Evolutionary conservation across 2,329 filamentous ascomycete genomes (phyloP), one percentile per base, ranked within the genome.

Genomic region (Diplodia scrobiculata): DNA sequence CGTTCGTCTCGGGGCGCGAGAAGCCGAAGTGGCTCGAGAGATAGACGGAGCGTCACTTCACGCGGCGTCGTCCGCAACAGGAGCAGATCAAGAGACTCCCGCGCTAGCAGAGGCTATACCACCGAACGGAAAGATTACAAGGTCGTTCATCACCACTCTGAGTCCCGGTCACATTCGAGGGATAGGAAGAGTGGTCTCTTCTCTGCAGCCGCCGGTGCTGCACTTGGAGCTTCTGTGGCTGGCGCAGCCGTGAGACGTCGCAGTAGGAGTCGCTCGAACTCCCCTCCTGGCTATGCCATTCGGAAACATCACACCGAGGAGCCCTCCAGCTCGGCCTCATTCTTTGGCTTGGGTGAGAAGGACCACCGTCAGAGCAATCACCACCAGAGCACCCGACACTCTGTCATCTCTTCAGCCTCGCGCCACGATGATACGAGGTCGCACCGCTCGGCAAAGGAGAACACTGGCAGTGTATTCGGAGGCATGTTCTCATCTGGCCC

Each of bases 401-500:
- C 58, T 14, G 58, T 62, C 5, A 45, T 63, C 14, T 59, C 54
- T 25, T 52, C 54, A 11, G 25, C 34, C 4, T 66, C 64, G 5
- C 47, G 41, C 10, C 10, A 52, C 21, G 64, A 51, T 7, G 66
- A 62, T 5, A 41, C n/a, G 11, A 62, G 69, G 47, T 72, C 72
- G 13, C 71, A 75, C 25, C 71, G 73, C 36, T 66, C 73, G 17
- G 54, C 65, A 6, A 48, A 36, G 36, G 25, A 58, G 27, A 36
- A 25, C 65, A 70, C 73, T 25, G 73, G 73, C 32, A 63, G 69
- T 25, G 73, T 79, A 36, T 78, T 80, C 48, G 82, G 84, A 68
- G 85, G 87, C 47, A 82, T 86, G 64, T 79, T 92, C 66, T 82
- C 86, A 17, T 90, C 91, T 72, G 71, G 74, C 41, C 71, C 75